Percentiles rank a stretch among this genome's conserved stretches.
Conservation (phyloP, 1,284 basidiomycete genomes). For the Cryptococcus maquisensis region DNA sequence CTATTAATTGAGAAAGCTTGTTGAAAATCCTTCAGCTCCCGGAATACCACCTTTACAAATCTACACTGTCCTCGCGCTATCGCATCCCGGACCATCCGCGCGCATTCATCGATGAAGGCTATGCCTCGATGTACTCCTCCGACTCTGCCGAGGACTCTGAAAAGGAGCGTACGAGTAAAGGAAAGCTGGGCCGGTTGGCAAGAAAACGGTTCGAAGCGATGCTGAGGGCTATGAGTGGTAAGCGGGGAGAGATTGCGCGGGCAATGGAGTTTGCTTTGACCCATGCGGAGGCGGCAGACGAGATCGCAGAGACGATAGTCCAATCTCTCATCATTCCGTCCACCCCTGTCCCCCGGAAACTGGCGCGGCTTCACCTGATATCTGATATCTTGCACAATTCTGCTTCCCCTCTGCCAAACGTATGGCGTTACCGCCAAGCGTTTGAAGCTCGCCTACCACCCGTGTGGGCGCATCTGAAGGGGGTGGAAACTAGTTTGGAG, state of each 20-base stretch:
- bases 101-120: conserved; percentile 88
- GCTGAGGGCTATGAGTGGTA: conserved; percentile 78
- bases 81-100: conserved; percentile 52
- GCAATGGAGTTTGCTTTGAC: conserved; percentile 95
- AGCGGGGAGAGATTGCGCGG: conserved; percentile 82
- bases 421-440: conserved; percentile 87
- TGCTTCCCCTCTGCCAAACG: conserved; percentile 49
- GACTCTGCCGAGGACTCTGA: conserved; percentile 95
- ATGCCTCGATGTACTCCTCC: conserved; percentile 86
- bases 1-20: neutral
- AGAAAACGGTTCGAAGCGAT: conserved; percentile 80
- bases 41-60: conserved; percentile 73
- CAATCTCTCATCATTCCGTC: conserved; percentile 74
- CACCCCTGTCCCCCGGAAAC: conserved; percentile 91
- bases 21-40: conserved; percentile 59
- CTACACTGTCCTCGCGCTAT: conserved; percentile 64
- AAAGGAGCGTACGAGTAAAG: conserved; percentile 67
- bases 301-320: conserved; percentile 84
- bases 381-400: conserved; percentile 98
- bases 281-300: conserved; percentile 87
- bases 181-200: conserved; percentile 68
- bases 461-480: conserved; percentile 90
- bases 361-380: conserved; percentile 88
- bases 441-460: conserved; percentile 80
- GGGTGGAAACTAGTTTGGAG: conserved; percentile 78